Evolutionary conservation across 345 rosid species (phyloP), one percentile per base, ranked within the genome.

Genomic region (Trapa incisa): DNA sequence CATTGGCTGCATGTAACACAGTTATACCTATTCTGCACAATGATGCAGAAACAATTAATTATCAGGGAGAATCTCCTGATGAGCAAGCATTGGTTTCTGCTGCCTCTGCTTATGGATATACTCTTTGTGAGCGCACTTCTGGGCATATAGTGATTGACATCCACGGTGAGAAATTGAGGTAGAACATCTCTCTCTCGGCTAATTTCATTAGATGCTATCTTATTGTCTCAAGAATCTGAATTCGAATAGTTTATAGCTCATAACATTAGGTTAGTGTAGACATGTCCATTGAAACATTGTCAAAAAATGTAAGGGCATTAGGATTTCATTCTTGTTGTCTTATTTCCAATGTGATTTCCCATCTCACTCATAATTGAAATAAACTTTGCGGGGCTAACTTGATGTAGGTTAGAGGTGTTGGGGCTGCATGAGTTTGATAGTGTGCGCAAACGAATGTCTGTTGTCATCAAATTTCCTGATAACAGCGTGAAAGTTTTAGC

Each of bases 1-100:
- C 89, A 5, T 75, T 88, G 72, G 89, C 87, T 66, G 89, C 91
- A 15, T 84, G 91, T 71, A 86, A 88, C 71, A 88, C 89, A 0
- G 89, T 88, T 66, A 77, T 88, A 66, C 95, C 95, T 5, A 79
- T 85, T 75, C 68, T 66, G 50, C 68, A 37, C 6, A 87, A 76
- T 64, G 80, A 71, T 54, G 64, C 66, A 43, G 82, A 70, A 69
- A 68, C 79, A 17, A 81, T 88, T 72, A 80, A 75, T 43, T 88
- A 85, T 76, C 95, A 88, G 77, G 89, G 91, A 75, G 91, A 88
- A 79, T 88, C 95, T 70, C 95, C 95, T 71, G 91, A 88, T 72
- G 95, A 88, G 81, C 95, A 88, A 79, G 95, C 95, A 38, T 70
- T 88, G 66, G 95, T 84, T 74, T 81, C 83, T 80, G 95, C 91